Evolutionary conservation across 495 filamentous ascomycete species (phyloP), one percentile per base, ranked within the genome.

Genomic region (Hyaloscypha bicolor): DNA sequence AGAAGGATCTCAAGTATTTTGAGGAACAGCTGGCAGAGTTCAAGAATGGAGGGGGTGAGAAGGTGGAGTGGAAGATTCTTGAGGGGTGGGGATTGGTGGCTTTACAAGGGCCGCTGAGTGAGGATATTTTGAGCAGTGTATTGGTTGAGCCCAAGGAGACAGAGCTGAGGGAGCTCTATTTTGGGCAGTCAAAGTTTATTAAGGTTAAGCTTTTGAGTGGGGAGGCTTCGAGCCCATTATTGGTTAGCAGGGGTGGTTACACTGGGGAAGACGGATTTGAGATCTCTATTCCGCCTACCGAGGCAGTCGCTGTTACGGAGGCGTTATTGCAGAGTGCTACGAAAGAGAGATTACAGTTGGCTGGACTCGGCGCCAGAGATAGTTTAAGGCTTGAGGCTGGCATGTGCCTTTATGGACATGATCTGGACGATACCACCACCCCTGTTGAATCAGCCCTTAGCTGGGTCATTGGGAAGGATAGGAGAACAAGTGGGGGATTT

Each of bases 261-360:
- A 99, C 95, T 0, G 95, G 95, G 63, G 95, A 99, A 80, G 95
- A 99, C 75, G 95, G 95, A 31, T 99, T 99, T 79, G 95, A 99
- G 81, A 93, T 99, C 72, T 93, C 91, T 37, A 89, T 97, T 67
- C 87, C 89, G 0, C 80, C 81, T 4, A 74, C 72, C n/a, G 81
- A 88, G 59, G 84, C 86, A 0, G 82, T 81, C 37, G 79, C 68
- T 60, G 78, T 82, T 32, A 84, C 83, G 1, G 80, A 91, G 73
- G 79, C 87, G 42, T 82, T 99, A 42, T 84, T 99, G 16, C 69
- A 82, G 19, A 79, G 82, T 64, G 86, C 84, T 9, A 82, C 82
- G 2, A 80, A 81, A 21, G 87, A 91, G 55, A 81, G 82, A 64
- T 77, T 96, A 19, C 89, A 88, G 65, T 80, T 97, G 9, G 93